A percentile compares a stretch with the other conserved stretches of the same genome.
Conservation (phyloP, 345 rosid genomes). For the Viola odorata region DNA sequence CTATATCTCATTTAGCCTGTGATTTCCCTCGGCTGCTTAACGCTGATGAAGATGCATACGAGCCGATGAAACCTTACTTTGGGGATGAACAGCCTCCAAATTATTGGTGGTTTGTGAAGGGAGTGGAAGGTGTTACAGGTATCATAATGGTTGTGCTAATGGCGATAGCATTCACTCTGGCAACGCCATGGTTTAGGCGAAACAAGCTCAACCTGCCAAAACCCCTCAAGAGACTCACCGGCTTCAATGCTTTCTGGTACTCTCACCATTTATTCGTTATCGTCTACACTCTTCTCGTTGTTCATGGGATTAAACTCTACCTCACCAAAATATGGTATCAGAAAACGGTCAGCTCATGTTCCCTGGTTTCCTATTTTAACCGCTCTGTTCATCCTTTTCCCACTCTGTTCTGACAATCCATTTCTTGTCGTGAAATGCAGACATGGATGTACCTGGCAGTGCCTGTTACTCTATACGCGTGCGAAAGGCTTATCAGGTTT, state of each 20-base stretch:
- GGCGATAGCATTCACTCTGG: slow-evolving; percentile 76
- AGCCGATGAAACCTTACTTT: slow-evolving; percentile 50
- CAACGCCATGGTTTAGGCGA: slow-evolving; percentile 86
- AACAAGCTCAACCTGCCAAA: slow-evolving; percentile 69
- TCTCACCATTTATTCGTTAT: slow-evolving; percentile 76
- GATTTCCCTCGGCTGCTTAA: slow-evolving; percentile 64
- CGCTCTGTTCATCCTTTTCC: background rate
- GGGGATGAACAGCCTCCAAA: slow-evolving; percentile 51
- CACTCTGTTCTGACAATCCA: background rate
- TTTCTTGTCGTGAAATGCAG: slow-evolving; percentile 27
- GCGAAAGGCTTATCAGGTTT: slow-evolving; percentile 64
- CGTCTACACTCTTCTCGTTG: slow-evolving; percentile 70
- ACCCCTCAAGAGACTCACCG: slow-evolving; percentile 63
- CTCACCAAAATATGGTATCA: slow-evolving; percentile 68
- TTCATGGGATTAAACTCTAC: slow-evolving; percentile 70
- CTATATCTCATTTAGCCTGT: slow-evolving; percentile 60
- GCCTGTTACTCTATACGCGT: slow-evolving; percentile 54
- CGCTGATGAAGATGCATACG: slow-evolving; percentile 57
- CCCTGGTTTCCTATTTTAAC: background rate
- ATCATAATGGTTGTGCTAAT: slow-evolving; percentile 66
- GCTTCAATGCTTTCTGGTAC: slow-evolving; percentile 93
- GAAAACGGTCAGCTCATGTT: slow-evolving; percentile 49
- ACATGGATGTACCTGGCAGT: slow-evolving; percentile 91
- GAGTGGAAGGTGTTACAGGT: slow-evolving; percentile 76
- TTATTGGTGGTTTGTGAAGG: slow-evolving; percentile 78